Base-by-base conservation (phyloP, 1,284 basidiomycete genomes). In the Moesziomyces antarcticus region DNA sequence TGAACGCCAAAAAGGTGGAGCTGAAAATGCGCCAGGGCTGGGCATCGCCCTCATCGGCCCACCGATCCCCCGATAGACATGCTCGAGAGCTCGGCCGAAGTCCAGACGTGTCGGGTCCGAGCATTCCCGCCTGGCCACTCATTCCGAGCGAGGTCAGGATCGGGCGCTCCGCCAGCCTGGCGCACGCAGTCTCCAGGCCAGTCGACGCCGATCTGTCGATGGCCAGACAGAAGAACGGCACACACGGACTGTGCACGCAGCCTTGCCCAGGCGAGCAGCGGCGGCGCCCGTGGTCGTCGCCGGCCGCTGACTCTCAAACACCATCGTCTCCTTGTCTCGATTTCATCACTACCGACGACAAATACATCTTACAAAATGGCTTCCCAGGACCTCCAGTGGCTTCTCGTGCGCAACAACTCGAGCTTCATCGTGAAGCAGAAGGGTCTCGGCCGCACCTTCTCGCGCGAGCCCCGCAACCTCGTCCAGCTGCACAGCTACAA, bases 361-460 rank as follows among this genome's bases (percentile, higher is more conserved):
- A 30, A 41, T 35, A 50, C 41, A 58, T 52, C 25, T 40, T 22
- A 40, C 49, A 77, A 63, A 62, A 79, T 79, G 77, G 67, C 73
- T 64, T 73, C 72, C 49, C 80, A 83, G 73, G 82, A 83, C 63
- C 79, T 83, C 57, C 78, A 83, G 78, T 83, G 80, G 80, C 79
- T 82, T 54, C 77, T 83, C 49, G 58, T 75, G 55, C 74, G 81
- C 61, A 76, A 77, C 71, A 73, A 68, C 62, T 75, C 75, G 50
- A 72, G 73, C 73, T 81, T 70, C 80, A 65, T 83, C 56, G 79
- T 84, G 46, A 82, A 83, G 80, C 82, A 83, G 71, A 78, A 78
- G 77, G 80, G 79, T 50, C 69, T 83, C 43, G 72, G 74, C 64
- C 73, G 80, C 64, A 74, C 78, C 74, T 84, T 83, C 75, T 77